Conservation (phyloP, 73 alveolate species). For the Blepharisma japonicum region DNA sequence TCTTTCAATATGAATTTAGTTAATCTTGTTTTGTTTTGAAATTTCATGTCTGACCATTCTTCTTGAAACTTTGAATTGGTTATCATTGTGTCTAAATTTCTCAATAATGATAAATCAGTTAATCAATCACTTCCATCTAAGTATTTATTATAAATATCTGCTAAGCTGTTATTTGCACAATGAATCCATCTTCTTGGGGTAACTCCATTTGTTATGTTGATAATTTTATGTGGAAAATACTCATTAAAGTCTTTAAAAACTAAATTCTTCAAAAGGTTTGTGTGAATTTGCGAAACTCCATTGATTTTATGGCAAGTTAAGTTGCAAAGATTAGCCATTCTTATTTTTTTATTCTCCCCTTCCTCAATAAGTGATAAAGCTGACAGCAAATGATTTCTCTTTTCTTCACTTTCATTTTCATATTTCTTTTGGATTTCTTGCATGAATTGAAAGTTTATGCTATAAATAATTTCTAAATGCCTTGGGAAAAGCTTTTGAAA, state of each 20-base stretch:
- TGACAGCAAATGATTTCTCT: constrained; percentile 43
- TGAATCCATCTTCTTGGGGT: constrained; percentile 95
- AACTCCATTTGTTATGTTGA: constrained; percentile 90
- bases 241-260: constrained; percentile 78
- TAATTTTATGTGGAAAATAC: constrained; percentile 72
- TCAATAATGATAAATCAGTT: constrained; percentile 40
- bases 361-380: constrained; percentile 74
- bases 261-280: constrained; percentile 64
- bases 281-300: constrained; percentile 90
- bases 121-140: constrained; percentile 80
- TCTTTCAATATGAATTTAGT: constrained; percentile 59
- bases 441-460: constrained; percentile 59
- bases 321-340: constrained; percentile 84
- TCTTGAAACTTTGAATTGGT: constrained; percentile 55
- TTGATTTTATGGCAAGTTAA: constrained; percentile 77
- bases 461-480: constrained; percentile 81
- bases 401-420: background rate
- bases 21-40: constrained; percentile 54
- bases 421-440: constrained; percentile 43
- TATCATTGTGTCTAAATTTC: background rate
- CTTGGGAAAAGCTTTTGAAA: constrained; percentile 76
- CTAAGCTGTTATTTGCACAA: constrained; percentile 79
- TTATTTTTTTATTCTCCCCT: constrained; percentile 64
- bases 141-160: constrained; percentile 63
- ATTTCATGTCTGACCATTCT: constrained; percentile 58